Percentiles rank a stretch among this genome's conserved stretches.
Evolutionary conservation across 1,139 yeast species (phyloP).

Genomic region (Candida tropicalis): DNA sequence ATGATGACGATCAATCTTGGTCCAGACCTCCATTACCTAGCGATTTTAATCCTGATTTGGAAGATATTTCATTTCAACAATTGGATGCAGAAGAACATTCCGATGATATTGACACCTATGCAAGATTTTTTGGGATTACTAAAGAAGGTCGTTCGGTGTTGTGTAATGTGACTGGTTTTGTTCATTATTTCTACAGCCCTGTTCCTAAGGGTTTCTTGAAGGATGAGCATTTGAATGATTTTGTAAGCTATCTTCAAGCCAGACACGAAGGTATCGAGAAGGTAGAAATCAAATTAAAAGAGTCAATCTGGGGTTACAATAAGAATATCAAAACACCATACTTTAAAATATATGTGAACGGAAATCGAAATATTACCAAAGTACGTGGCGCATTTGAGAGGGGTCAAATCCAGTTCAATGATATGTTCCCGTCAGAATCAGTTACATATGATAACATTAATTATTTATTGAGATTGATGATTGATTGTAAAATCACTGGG

Average conservation of each 20-base stretch:
- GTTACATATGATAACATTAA: constrained; percentile 90
- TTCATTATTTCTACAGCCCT: constrained; percentile 90
- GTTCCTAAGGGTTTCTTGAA: constrained; percentile 78
- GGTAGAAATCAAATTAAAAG: constrained; percentile 68
- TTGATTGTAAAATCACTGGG: constrained; percentile 89
- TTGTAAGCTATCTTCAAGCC: constrained; percentile 51
- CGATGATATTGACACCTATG: constrained; percentile 58
- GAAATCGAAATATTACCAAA: constrained; percentile 65
- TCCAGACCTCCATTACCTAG: constrained; percentile 56
- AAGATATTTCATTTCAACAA: constrained; percentile 81
- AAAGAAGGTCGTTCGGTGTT: constrained; percentile 83
- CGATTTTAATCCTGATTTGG: constrained; percentile 47
- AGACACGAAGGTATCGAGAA: constrained; percentile 60
- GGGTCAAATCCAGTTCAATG: constrained; percentile 73
- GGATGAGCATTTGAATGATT: constrained; percentile 51
- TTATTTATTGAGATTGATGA: constrained; percentile 82
- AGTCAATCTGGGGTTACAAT: constrained; percentile 92
- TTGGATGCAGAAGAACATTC: constrained; percentile 89
- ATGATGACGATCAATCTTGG: constrained; percentile 59
- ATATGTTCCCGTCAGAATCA: constrained; percentile 57
- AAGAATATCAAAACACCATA: constrained; percentile 81
- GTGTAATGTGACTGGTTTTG: constrained; percentile 86
- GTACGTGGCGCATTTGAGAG: constrained; percentile 80
- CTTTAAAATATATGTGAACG: constrained; percentile 68
- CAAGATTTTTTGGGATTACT: constrained; percentile 92